Percentiles rank a stretch among this genome's conserved stretches.
phyloP scores from a whole-genome alignment of 768 basidiomycete species.

The Mycena latifolia region DNA sequence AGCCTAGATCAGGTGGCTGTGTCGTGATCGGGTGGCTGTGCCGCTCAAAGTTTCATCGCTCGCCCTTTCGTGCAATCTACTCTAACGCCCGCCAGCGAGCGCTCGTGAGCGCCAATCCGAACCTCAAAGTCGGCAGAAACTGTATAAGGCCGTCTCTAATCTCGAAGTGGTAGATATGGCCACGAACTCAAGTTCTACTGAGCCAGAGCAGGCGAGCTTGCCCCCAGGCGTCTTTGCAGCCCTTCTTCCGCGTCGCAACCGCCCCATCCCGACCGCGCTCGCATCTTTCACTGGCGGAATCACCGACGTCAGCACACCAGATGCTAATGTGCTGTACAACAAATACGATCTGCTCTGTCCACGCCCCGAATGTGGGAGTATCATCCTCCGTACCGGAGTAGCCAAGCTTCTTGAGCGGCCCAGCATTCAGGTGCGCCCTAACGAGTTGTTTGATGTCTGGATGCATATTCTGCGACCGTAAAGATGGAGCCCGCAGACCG shows the following conservation, averaged over 20 bases:
- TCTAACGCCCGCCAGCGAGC: too few species aligned
- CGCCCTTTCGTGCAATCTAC: too few species aligned
- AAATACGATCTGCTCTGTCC: slow-evolving; percentile 44
- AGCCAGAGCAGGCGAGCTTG: too few species aligned
- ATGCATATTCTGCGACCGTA: slow-evolving; percentile 43
- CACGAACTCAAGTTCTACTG: too few species aligned
- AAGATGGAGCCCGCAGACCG: slow-evolving; percentile 67
- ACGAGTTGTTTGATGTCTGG: slow-evolving; percentile 2
- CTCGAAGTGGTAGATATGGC: too few species aligned
- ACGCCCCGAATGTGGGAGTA: slow-evolving; percentile 73
- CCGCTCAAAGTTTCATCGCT: too few species aligned
- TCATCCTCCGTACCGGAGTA: slow-evolving; percentile 73
- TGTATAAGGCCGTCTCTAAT: too few species aligned
- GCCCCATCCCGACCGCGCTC: not conserved
- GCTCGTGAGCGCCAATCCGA: too few species aligned
- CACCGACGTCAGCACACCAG: not conserved
- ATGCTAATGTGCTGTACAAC: too few species aligned
- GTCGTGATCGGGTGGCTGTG: too few species aligned
- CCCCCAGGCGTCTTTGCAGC: slow-evolving; percentile 9
- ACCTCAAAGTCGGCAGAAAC: too few species aligned
- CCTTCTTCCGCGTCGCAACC: slow-evolving; percentile 2
- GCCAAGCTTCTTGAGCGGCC: slow-evolving; percentile 67
- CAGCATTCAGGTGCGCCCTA: slow-evolving; percentile 64
- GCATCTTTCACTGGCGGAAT: slow-evolving; percentile 4
- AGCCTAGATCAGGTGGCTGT: too few species aligned